Conservation (phyloP, 2,329 filamentous ascomycete species). For the Trichophyton schoenleinii region DNA sequence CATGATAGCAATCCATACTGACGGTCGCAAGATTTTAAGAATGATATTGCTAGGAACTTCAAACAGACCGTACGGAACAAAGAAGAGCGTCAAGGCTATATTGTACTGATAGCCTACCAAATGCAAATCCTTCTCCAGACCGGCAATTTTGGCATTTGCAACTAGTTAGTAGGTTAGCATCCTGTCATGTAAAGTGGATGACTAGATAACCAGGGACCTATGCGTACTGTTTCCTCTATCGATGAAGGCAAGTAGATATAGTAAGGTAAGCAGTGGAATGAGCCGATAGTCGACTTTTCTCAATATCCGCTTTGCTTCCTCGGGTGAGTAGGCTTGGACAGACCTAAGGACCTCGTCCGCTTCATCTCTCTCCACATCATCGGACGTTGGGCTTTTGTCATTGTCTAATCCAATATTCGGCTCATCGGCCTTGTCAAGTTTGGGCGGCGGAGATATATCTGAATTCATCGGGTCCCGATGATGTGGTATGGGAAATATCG, state of each 20-base stretch:
- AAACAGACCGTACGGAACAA: constrained; percentile 28
- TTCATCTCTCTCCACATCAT: constrained; percentile 7
- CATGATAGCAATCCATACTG: constrained; percentile 37
- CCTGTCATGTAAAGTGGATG: background rate
- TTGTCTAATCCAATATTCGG: background rate
- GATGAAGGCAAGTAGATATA: constrained; percentile 62
- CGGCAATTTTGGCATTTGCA: constrained; percentile 28
- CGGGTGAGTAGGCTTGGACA: constrained; percentile 9
- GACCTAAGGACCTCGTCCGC: constrained; percentile 6
- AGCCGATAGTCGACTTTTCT: constrained; percentile 31
- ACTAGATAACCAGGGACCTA: background rate
- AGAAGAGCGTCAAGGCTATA: constrained; percentile 29
- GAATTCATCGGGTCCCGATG: constrained; percentile 1
- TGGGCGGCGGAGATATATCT: background rate
- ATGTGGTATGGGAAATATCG: too few species aligned
- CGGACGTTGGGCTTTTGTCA: background rate
- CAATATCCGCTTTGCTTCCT: constrained; percentile 18
- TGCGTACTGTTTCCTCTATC: constrained; percentile 40
- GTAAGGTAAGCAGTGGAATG: constrained; percentile 29
- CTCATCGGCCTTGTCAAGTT: background rate
- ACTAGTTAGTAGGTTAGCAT: constrained; percentile 12
- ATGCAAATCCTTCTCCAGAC: constrained; percentile 19
- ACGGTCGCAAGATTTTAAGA: constrained; percentile 28
- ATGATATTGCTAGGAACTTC: constrained; percentile 33
- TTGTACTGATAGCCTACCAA: constrained; percentile 28